phyloP scores from a whole-genome alignment of 1,284 basidiomycete species.

The Heterobasidion irregulare region DNA sequence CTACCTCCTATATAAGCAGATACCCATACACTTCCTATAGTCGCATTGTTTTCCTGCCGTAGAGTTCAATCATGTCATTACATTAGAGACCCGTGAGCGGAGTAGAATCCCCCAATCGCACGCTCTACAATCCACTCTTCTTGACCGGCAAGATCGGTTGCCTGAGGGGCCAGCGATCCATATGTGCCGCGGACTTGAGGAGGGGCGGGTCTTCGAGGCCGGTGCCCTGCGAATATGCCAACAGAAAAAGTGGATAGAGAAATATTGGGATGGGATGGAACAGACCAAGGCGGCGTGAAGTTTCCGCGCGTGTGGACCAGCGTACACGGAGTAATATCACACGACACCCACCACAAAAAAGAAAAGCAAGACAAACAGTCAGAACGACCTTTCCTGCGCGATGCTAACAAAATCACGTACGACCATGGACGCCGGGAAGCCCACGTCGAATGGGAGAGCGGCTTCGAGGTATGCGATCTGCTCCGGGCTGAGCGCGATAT shows the following conservation, averaged over 20 bases:
- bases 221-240: background rate
- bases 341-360: background rate
- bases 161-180: background rate
- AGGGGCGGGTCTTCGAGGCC: background rate
- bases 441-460: constrained; percentile 1
- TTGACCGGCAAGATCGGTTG: background rate
- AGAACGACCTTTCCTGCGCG: no score
- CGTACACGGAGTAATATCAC: background rate
- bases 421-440: constrained; percentile 4
- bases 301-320: background rate
- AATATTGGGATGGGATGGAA: background rate
- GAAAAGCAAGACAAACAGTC: no score
- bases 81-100: no score
- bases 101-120: no score
- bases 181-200: background rate
- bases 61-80: no score
- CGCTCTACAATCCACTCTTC: no score
- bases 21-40: no score
- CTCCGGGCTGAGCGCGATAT: constrained; percentile 18
- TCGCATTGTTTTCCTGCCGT: no score
- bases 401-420: background rate
- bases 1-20: no score
- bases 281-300: background rate
- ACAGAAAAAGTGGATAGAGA: background rate
- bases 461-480: constrained; percentile 14